phyloP scores from a whole-genome alignment of 768 basidiomycete species.

The Phallus indusiatus region DNA sequence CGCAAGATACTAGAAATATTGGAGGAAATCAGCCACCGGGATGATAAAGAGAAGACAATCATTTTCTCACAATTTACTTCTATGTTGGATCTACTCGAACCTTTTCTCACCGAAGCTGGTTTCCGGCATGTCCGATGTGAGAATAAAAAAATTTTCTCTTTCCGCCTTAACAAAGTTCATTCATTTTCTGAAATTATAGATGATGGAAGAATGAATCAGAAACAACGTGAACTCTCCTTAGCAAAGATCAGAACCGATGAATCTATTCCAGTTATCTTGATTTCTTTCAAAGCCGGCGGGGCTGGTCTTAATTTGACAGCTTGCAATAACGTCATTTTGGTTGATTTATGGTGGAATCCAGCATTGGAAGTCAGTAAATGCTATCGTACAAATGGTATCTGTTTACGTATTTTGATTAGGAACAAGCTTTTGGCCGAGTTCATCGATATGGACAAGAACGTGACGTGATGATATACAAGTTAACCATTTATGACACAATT shows the following conservation, averaged over 20 bases:
- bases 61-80: slow-evolving; percentile 91
- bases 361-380: slow-evolving; percentile 56
- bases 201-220: slow-evolving; percentile 78
- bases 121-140: slow-evolving; percentile 79
- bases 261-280: slow-evolving; percentile 67
- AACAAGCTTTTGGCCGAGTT: slow-evolving; percentile 89
- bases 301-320: slow-evolving; percentile 92
- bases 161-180: background rate
- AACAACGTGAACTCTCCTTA: slow-evolving; percentile 67
- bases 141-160: slow-evolving; percentile 23
- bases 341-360: slow-evolving; percentile 95
- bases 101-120: slow-evolving; percentile 61
- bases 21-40: slow-evolving; percentile 48
- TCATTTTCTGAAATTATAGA: slow-evolving; percentile 36
- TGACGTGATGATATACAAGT: slow-evolving; percentile 81
- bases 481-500: slow-evolving; percentile 79
- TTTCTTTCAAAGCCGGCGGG: slow-evolving; percentile 94
- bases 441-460: slow-evolving; percentile 86
- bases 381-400: slow-evolving; percentile 12
- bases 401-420: slow-evolving; percentile 29
- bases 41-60: slow-evolving; percentile 79
- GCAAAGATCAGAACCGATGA: slow-evolving; percentile 57
- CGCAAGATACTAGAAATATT: slow-evolving; percentile 72
- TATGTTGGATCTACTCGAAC: slow-evolving; percentile 80
- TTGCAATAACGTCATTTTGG: slow-evolving; percentile 89